Conservation (phyloP, 768 basidiomycete species). For the Hydnum rufescens region DNA sequence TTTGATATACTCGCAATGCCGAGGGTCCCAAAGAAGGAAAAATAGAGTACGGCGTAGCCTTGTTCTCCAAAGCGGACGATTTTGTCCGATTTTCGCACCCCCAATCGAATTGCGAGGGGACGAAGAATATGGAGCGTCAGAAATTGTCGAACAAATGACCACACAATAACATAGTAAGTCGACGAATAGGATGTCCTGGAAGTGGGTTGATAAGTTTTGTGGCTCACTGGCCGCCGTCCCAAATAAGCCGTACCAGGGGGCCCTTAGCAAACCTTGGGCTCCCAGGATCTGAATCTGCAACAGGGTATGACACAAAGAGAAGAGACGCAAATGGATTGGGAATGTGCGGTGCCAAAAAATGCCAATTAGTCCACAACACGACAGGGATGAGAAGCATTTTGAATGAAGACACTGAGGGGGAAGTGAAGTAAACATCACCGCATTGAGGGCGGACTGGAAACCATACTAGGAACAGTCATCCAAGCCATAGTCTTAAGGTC, state of each 20-base stretch:
- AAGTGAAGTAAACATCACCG: not conserved
- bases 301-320: slow-evolving; percentile 49
- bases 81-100: slow-evolving; percentile 46
- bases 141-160: slow-evolving; percentile 68
- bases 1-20: slow-evolving; percentile 43
- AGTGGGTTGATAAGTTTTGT: not conserved
- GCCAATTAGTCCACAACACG: slow-evolving; percentile 46
- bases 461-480: slow-evolving; percentile 54
- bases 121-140: slow-evolving; percentile 42
- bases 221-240: not conserved
- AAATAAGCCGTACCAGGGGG: slow-evolving; percentile 18
- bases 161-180: slow-evolving; percentile 71
- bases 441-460: not conserved
- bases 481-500: slow-evolving; percentile 39
- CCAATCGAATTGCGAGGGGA: slow-evolving; percentile 49
- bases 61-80: slow-evolving; percentile 81
- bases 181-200: slow-evolving; percentile 56
- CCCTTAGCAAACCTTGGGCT: slow-evolving; percentile 53
- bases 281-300: slow-evolving; percentile 30
- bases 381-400: slow-evolving; percentile 43
- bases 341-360: slow-evolving; percentile 25
- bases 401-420: slow-evolving; percentile 35
- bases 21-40: slow-evolving; percentile 43
- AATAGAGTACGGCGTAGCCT: slow-evolving; percentile 72
- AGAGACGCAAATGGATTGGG: slow-evolving; percentile 57